These are phyloP conservation scores for Apiospora pterosperma DNA, from an alignment of 2,329 filamentous ascomycete species.

Conservation along the genomic window DNA sequence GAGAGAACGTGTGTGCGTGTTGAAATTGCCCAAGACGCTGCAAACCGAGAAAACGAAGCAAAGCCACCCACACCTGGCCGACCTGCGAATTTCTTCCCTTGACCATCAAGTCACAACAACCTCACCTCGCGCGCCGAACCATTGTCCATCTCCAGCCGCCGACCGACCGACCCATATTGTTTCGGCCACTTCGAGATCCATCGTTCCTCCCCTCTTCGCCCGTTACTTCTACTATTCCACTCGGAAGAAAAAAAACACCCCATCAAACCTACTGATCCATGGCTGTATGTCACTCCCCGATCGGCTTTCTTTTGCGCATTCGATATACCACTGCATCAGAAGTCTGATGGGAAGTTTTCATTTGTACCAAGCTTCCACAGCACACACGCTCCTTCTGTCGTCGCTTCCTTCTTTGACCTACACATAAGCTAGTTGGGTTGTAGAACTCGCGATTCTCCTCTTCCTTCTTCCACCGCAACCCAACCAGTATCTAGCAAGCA, in stretches of 20 bases:
- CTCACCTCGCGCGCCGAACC: neutral
- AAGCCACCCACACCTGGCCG: slow-evolving; percentile 1
- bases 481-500: neutral
- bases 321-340: neutral
- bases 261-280: slow-evolving; percentile 12
- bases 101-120: slow-evolving; percentile 1
- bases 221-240: neutral
- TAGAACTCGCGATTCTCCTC: neutral
- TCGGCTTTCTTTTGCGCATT: slow-evolving; percentile 5
- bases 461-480: neutral
- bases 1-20: neutral
- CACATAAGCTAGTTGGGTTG: neutral
- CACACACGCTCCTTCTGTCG: neutral
- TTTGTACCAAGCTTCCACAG: neutral
- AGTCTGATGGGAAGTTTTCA: neutral
- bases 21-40: neutral
- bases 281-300: slow-evolving; percentile 15
- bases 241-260: neutral
- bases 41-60: neutral
- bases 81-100: neutral
- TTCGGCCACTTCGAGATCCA: neutral
- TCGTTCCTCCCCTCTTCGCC: neutral
- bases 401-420: neutral
- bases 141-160: neutral
- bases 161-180: neutral